Conservation (phyloP, 345 rosid species). For the Limnanthes douglasii region DNA sequence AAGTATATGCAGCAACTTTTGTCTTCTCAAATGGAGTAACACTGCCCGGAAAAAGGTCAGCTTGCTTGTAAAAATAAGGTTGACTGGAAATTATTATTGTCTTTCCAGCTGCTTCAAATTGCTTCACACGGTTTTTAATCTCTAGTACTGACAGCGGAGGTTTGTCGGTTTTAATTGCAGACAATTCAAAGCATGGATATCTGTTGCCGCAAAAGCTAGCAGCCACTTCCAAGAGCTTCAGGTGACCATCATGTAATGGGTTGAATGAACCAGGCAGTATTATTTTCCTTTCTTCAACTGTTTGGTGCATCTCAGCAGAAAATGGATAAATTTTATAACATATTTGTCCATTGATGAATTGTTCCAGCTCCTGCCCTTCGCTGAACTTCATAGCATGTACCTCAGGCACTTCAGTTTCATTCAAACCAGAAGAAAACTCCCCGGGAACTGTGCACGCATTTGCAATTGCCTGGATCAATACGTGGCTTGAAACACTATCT, state of each 20-base stretch:
- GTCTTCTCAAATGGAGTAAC: too few relatives aligned
- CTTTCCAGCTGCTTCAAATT: too few relatives aligned
- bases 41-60: too few relatives aligned
- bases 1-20: too few relatives aligned
- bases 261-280: conserved; percentile 88
- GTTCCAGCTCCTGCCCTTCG: conserved; percentile 69
- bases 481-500: conserved; percentile 61
- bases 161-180: too few relatives aligned
- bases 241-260: conserved; percentile 87
- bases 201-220: too few relatives aligned
- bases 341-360: conserved; percentile 46
- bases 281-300: conserved; percentile 48
- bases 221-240: conserved; percentile 85
- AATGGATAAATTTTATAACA: conserved; percentile 71
- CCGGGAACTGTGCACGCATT: conserved; percentile 55
- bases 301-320: conserved; percentile 22
- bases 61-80: too few relatives aligned
- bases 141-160: too few relatives aligned
- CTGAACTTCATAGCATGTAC: conserved; percentile 37
- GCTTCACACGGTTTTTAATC: too few relatives aligned
- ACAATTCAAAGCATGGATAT: too few relatives aligned
- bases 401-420: conserved; percentile 35
- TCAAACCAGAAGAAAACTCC: conserved; percentile 31
- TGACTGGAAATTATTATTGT: too few relatives aligned
- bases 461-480: conserved; percentile 70